Evolutionary conservation across 2,329 filamentous ascomycete species (phyloP), one percentile per base, ranked within the genome.

Genomic region (Sordariomycetes sp.): DNA sequence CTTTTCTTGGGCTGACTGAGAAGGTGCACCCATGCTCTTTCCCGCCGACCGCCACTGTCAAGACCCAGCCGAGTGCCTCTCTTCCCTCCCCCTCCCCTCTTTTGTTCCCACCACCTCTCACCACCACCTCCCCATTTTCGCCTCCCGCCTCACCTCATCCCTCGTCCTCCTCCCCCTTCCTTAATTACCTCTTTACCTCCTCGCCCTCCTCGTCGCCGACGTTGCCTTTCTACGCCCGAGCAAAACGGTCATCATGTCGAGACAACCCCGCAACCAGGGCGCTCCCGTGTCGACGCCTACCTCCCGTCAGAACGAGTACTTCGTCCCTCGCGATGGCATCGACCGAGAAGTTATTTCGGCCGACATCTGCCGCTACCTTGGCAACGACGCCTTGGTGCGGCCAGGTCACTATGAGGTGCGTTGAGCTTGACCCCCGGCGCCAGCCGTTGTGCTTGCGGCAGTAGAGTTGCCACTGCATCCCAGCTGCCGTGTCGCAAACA

Each of bases 321-420:
- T 87, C 57, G 77, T 87, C 36, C 79, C 81, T 30, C 76, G 80
- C 50, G 80, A 86, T 58, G 82, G 83, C 53, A 88, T 88, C 58
- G 82, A 84, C 56, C 78, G 82, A 48, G 82, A 88, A 59, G 83
- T 88, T 49, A 86, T 88, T 59, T 85, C 84, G 42, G 79, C 82
- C 54, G 83, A 88, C 56, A 86, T 88, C 45, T 87, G 83, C 65
- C 81, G 82, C 53, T 88, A 86, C 56, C 71, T 88, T 46, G 83
- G 83, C 51, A 86, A 86, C 57, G 83, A 88, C 66, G 83, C 83
- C 46, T 71, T 85, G 49, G 82, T 86, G 53, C 79, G 79, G 51
- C 82, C 82, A 39, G 80, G 79, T 49, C 75, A 72, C 47, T 81
- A 83, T 59, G 75, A 83, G 71, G 81, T 86, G 71, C 18, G 30